A percentile compares a stretch with the other conserved stretches of the same genome.
Evolutionary conservation across 164 flowering plant species (phyloP).

Genomic region (Annona cherimola): DNA sequence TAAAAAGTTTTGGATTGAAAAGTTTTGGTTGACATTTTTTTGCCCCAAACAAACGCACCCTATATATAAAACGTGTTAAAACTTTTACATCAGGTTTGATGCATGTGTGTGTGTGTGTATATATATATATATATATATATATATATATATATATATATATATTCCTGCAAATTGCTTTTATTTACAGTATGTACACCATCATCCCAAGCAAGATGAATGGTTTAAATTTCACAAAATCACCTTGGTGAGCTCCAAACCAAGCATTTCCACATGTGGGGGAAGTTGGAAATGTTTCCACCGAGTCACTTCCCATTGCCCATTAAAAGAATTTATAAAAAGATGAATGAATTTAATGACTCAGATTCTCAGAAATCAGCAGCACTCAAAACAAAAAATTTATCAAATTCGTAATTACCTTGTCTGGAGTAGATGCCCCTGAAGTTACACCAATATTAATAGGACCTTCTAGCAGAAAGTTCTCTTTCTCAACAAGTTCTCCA

Average conservation of each 20-base stretch:
- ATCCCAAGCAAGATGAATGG: background rate
- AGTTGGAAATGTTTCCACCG: background rate
- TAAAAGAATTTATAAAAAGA: background rate
- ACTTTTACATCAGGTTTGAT: too few relatives aligned
- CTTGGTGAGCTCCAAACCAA: too few relatives aligned
- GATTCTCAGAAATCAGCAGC: background rate
- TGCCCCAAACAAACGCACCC: too few relatives aligned
- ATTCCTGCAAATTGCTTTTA: background rate
- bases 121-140: too few relatives aligned
- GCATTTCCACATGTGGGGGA: background rate
- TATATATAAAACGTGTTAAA: too few relatives aligned
- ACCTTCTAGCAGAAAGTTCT: conserved; percentile 82
- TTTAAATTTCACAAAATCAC: background rate
- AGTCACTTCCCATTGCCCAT: background rate
- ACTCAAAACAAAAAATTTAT: background rate
- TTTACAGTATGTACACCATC: background rate
- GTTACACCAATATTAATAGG: conserved; percentile 84
- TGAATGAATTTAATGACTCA: background rate
- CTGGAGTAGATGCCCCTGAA: conserved; percentile 98
- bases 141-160: too few relatives aligned
- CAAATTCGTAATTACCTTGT: conserved; percentile 50
- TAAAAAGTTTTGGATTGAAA: too few relatives aligned
- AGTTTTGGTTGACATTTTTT: too few relatives aligned
- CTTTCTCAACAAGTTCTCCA: conserved; percentile 90
- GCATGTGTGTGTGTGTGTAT: too few relatives aligned